Percentiles rank a stretch among this genome's conserved stretches.
These are phyloP conservation scores for Leccinum subtestaceum DNA, from an alignment of 768 basidiomycete species.

Conservation along the genomic window DNA sequence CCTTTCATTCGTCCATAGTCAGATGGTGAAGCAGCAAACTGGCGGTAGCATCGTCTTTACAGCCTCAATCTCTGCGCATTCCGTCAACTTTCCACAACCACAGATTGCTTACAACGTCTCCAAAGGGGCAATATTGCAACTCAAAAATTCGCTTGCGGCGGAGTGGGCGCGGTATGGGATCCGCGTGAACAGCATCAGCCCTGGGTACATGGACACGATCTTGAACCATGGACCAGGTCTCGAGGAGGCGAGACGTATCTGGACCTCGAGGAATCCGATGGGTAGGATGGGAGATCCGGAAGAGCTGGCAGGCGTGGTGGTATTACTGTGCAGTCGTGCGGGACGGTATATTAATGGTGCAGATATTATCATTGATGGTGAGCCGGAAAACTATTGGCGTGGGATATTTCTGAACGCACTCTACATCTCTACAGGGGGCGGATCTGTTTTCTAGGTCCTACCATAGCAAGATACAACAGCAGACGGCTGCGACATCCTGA, in stretches of 20 bases:
- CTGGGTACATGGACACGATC: slow-evolving; percentile 44
- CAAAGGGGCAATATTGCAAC: slow-evolving; percentile 40
- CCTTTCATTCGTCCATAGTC: slow-evolving; percentile 19
- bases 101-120: slow-evolving; percentile 43
- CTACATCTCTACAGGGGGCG: slow-evolving; percentile 16
- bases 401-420: neutral
- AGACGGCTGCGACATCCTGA: neutral
- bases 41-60: slow-evolving; percentile 43
- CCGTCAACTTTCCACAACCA: slow-evolving; percentile 41
- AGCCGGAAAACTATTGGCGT: slow-evolving; percentile 4
- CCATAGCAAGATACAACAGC: neutral
- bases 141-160: slow-evolving; percentile 39
- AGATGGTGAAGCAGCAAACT: slow-evolving; percentile 41
- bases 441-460: slow-evolving; percentile 18
- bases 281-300: slow-evolving; percentile 42
- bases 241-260: slow-evolving; percentile 33
- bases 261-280: slow-evolving; percentile 40
- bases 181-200: slow-evolving; percentile 42
- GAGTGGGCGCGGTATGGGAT: slow-evolving; percentile 44
- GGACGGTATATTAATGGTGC: slow-evolving; percentile 44
- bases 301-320: slow-evolving; percentile 39
- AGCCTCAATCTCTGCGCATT: slow-evolving; percentile 43
- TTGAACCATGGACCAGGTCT: slow-evolving; percentile 37
- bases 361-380: slow-evolving; percentile 43
- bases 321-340: slow-evolving; percentile 41